phyloP scores from a whole-genome alignment of 2,329 filamentous ascomycete genomes.

The Fusarium annulatum region DNA sequence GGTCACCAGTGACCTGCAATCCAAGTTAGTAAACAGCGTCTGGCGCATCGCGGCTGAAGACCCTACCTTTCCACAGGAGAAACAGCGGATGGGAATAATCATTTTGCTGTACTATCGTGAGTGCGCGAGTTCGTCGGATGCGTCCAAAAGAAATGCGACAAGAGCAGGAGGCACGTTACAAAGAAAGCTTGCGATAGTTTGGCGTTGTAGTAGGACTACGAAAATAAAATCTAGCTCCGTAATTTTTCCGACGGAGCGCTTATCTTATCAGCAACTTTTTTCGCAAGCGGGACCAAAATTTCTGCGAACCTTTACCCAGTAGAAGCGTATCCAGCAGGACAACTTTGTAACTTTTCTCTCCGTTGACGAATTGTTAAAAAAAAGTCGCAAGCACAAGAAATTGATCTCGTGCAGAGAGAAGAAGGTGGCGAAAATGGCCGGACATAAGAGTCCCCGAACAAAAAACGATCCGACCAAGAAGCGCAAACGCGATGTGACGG shows the following conservation, averaged over 20 bases:
- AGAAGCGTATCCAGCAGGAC: slow-evolving; percentile 15
- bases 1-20: slow-evolving; percentile 88
- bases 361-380: slow-evolving; percentile 29
- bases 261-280: slow-evolving; percentile 55
- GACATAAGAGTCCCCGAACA: slow-evolving; percentile 46
- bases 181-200: slow-evolving; percentile 33
- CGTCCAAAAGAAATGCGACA: slow-evolving; percentile 39
- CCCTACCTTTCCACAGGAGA: slow-evolving; percentile 96
- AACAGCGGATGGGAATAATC: slow-evolving; percentile 99
- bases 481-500: slow-evolving; percentile 59
- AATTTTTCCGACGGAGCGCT: slow-evolving; percentile 46
- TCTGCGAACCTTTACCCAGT: slow-evolving; percentile 44
- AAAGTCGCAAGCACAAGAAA: slow-evolving; percentile 33
- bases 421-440: slow-evolving; percentile 49
- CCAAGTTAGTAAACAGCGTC: slow-evolving; percentile 40
- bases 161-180: slow-evolving; percentile 28
- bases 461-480: slow-evolving; percentile 57
- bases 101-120: slow-evolving; percentile 66
- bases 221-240: slow-evolving; percentile 47
- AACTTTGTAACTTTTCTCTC: slow-evolving; percentile 32
- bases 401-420: slow-evolving; percentile 8
- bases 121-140: slow-evolving; percentile 21
- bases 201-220: slow-evolving; percentile 17
- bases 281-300: slow-evolving; percentile 54
- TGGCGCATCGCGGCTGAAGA: slow-evolving; percentile 12